These are phyloP conservation scores for Leishmania turanica DNA, from an alignment of 208 protist genomes.

Conservation along the genomic window DNA sequence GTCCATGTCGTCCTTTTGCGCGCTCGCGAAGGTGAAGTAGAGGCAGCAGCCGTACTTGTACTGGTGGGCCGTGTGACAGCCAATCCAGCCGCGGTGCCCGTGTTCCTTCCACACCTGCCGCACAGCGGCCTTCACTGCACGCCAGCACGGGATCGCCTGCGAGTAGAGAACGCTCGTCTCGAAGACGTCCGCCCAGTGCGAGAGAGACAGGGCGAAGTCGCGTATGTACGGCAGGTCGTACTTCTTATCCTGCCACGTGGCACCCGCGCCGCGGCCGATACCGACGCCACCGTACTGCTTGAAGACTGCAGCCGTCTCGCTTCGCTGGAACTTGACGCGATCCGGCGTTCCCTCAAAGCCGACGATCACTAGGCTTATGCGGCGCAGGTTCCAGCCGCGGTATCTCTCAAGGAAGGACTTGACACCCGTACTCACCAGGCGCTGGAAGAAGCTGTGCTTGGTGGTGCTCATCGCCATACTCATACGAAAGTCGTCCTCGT, in stretches of 20 bases:
- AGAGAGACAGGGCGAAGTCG: constrained; percentile 84
- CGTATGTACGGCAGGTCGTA: constrained; percentile 94
- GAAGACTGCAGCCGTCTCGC: constrained; percentile 64
- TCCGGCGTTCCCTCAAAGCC: constrained; percentile 86
- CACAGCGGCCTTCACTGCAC: constrained; percentile 90
- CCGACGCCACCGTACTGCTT: constrained; percentile 58
- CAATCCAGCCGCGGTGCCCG: constrained; percentile 86
- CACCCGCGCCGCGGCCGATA: constrained; percentile 67
- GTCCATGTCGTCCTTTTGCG: constrained; percentile 86
- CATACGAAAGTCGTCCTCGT: constrained; percentile 92
- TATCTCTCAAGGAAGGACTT: constrained; percentile 65
- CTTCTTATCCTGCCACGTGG: constrained; percentile 93
- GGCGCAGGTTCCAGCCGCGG: constrained; percentile 75
- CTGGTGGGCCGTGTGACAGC: constrained; percentile 93
- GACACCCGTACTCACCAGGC: constrained; percentile 61
- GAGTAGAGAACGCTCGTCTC: constrained; percentile 91
- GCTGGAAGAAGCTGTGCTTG: constrained; percentile 42
- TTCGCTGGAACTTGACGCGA: constrained; percentile 68
- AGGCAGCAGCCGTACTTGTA: constrained; percentile 93
- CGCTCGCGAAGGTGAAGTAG: constrained; percentile 92
- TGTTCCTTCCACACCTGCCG: constrained; percentile 78
- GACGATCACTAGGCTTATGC: constrained; percentile 80
- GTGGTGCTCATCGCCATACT: constrained; percentile 88
- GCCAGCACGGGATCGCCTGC: constrained; percentile 88
- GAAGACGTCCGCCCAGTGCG: constrained; percentile 92